Conservation (phyloP, 257 asterid genomes). For the Prunella vulgaris region DNA sequence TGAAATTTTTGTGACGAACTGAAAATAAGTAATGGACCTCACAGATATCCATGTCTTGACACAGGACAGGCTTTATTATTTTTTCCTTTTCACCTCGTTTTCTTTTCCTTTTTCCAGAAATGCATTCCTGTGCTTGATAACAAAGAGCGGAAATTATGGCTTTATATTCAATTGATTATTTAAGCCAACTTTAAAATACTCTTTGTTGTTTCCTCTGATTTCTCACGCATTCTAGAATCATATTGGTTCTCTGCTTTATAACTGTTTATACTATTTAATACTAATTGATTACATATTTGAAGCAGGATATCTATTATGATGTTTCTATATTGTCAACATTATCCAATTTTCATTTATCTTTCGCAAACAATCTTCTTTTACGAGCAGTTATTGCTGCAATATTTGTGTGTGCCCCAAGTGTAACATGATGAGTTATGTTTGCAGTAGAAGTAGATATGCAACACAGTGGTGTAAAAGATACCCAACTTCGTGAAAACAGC, state of each 20-base stretch:
- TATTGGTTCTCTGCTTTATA: constrained; percentile 5
- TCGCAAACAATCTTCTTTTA: constrained; percentile 14
- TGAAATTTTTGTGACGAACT: neutral
- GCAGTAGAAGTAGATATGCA: constrained; percentile 82
- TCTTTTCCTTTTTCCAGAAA: neutral
- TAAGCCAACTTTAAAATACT: neutral
- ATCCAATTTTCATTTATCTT: neutral
- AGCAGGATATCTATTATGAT: constrained; percentile 1
- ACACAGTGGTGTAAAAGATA: constrained; percentile 82
- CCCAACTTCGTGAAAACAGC: constrained; percentile 91
- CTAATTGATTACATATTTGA: neutral
- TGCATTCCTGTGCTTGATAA: neutral
- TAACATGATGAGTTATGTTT: constrained; percentile 27
- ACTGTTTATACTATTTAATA: constrained; percentile 4
- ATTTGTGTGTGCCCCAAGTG: constrained; percentile 25
- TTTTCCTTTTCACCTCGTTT: neutral
- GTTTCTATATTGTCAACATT: constrained; percentile 5
- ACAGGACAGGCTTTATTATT: neutral
- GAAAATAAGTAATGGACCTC: neutral
- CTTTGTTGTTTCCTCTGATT: neutral
- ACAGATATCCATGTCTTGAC: neutral
- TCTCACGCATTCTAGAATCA: neutral
- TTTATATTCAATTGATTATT: neutral
- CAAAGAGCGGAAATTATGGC: neutral
- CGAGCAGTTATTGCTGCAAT: constrained; percentile 29